Conservation (phyloP, 2,329 filamentous ascomycete species). For the Penicillium sp. region DNA sequence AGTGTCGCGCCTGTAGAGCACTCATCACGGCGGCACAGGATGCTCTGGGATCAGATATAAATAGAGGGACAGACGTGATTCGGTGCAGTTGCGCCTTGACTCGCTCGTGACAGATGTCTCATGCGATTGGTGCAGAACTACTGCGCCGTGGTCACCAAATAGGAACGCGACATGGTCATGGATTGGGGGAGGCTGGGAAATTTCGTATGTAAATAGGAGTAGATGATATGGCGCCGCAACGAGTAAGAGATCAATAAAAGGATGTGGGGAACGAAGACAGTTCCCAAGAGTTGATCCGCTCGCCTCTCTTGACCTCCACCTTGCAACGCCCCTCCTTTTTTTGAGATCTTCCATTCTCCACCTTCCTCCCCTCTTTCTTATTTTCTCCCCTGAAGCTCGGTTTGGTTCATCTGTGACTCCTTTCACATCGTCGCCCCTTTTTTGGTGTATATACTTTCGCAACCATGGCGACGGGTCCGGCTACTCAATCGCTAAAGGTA, state of each 20-base stretch:
- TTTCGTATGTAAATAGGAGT: background rate
- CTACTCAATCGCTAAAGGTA: constrained; percentile 91
- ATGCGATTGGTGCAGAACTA: constrained; percentile 22
- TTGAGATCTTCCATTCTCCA: constrained; percentile 11
- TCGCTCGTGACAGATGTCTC: constrained; percentile 16
- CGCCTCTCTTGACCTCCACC: constrained; percentile 1
- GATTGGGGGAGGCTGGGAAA: background rate
- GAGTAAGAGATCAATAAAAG: constrained; percentile 1
- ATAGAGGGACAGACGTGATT: constrained; percentile 6
- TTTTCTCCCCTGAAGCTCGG: constrained; percentile 18
- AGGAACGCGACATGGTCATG: background rate
- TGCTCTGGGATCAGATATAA: constrained; percentile 8
- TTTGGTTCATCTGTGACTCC: background rate
- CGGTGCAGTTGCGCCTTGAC: constrained; percentile 1
- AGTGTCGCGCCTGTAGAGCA: constrained; percentile 22
- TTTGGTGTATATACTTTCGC: constrained; percentile 17
- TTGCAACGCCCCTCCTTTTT: constrained; percentile 6
- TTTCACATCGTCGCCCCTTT: constrained; percentile 14
- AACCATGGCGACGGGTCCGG: constrained; percentile 72
- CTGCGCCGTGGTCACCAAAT: background rate
- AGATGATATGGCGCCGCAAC: background rate
- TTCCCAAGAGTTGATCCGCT: background rate
- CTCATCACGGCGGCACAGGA: background rate
- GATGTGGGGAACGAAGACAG: constrained; percentile 8
- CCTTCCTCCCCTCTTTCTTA: constrained; percentile 8